Conservation (phyloP, 495 filamentous ascomycete species). For the Darksidea phi region DNA sequence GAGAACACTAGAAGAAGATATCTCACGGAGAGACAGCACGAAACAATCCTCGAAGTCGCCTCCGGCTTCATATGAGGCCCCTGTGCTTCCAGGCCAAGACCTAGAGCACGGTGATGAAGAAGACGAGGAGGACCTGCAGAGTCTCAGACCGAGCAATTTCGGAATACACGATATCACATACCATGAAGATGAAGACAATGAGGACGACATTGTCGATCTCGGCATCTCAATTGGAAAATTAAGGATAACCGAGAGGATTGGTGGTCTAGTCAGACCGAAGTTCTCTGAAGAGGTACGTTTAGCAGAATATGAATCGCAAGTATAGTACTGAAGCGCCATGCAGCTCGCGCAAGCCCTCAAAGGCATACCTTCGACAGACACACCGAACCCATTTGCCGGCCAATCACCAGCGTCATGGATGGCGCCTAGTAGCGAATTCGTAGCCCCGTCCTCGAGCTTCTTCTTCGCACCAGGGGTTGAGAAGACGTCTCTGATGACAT, state of each 20-base stretch:
- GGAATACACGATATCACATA: constrained; percentile 62
- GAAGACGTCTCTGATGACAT: constrained; percentile 52
- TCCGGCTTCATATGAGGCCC: neutral
- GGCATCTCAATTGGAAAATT: constrained; percentile 68
- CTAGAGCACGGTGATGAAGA: constrained; percentile 45
- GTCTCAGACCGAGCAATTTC: constrained; percentile 55
- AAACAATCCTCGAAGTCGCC: constrained; percentile 1
- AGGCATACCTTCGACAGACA: constrained; percentile 8
- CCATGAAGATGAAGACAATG: constrained; percentile 56
- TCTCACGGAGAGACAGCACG: constrained; percentile 37
- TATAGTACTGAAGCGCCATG: neutral
- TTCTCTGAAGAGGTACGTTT: constrained; percentile 62
- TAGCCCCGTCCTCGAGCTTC: constrained; percentile 58
- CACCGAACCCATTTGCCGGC: constrained; percentile 15
- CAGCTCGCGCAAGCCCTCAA: constrained; percentile 27
- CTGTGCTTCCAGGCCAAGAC: constrained; percentile 34
- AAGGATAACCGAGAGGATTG: constrained; percentile 71
- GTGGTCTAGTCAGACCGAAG: constrained; percentile 54
- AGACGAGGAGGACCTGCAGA: constrained; percentile 45
- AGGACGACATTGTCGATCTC: constrained; percentile 67
- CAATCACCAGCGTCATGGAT: constrained; percentile 29
- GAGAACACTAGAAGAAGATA: constrained; percentile 58
- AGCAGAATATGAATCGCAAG: neutral
- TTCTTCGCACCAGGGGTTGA: constrained; percentile 59
- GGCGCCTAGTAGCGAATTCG: constrained; percentile 42